Base-by-base conservation (phyloP, 1,139 yeast genomes). In the Sporopachydermia cereana region DNA sequence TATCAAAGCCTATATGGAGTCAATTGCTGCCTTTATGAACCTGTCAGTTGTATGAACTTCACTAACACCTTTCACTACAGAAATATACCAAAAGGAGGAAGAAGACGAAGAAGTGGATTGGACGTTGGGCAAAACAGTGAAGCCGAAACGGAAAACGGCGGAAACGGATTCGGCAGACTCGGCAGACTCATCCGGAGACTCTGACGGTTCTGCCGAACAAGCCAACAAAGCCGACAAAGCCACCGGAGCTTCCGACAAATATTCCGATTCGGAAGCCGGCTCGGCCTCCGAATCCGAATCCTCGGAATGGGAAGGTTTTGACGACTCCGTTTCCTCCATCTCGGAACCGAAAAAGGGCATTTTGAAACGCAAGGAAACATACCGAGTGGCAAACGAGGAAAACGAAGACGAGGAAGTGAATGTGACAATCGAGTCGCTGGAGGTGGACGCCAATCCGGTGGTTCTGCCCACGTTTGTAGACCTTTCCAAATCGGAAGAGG, bases 341-440 rank as follows among this genome's bases (percentile, higher is more conserved):
- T 47, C 2, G 43, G 51, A 20, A 9, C 47, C 36, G 18, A 24
- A 3, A 46, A 67, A 58, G 57, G 80, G 67, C 46, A 74, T 62
- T 43, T 65, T 68, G 41, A 67, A 61, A 47, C 69, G 60, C 31
- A 61, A 62, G 48, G 75, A 74, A 52, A 61, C 72, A 1, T 76
- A 72, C 52, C 63, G 63, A 22, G 58, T 68, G 12, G 76, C 73
- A 34, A 70, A 71, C 22, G 68, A 57, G 51, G 71, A 54, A 53
- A 74, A 68, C 17, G 72, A 63, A 51, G 74, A 73, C 25, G 79
- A 80, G 21, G 83, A 76, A 53, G 74, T 86, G 4, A 69, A 79
- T 14, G 88, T 81, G 23, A 72, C 79, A 1, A 79, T 77, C 27
- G 82, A 77, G 51, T 57, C 74, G 0, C 56, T 77, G 44, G 78